Evolutionary conservation across 1,284 basidiomycete genomes (phyloP), one percentile per base, ranked within the genome.

Genomic region (Rhodotorula sp.): DNA sequence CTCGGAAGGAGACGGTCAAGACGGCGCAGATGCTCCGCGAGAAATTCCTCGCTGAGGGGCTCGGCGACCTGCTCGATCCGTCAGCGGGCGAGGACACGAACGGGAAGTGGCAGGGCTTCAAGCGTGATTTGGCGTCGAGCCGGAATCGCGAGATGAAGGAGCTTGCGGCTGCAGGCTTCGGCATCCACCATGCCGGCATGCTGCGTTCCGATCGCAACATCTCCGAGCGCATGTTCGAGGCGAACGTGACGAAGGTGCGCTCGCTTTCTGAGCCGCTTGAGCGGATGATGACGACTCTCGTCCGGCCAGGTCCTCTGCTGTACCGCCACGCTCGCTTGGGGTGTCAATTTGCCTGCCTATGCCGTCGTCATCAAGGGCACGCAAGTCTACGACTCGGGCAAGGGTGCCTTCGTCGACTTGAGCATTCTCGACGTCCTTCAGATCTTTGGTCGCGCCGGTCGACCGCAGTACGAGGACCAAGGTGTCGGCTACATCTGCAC

Each of bases 141-240:
- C 84, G 88, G 72, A 99, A 99, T 80, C 93, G 91, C 79, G 96
- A 99, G 81, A 92, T 99, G 92, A 96, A 91, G 80, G 88, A 92
- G 78, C 84, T 99, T 22, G 96, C 96, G 77, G 90, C 95, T 72
- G 82, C 84, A 70, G 96, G 96, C 10, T 95, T 99, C 79, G 96
- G 76, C 17, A 99, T 99, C 58, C 97, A 99, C 80, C 95, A 99
- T 81, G 96, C 96, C 44, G 96, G 96, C 32, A 99, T 99, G 96
- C 82, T 99, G 67, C 85, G 96, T 55, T 87, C 88, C 5, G 96
- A 99, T 79, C 85, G 96, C 71, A 98, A 93, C 78, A 86, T 99
- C 84, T 95, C 92, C 87, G 96, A 99, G 81, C 84, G 88, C 76
- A 88, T 98, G 87, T 99, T 99, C 76, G 91, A 91, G 77, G 88